Conservation (phyloP, 2,329 filamentous ascomycete genomes). For the Epichloe typhina region DNA sequence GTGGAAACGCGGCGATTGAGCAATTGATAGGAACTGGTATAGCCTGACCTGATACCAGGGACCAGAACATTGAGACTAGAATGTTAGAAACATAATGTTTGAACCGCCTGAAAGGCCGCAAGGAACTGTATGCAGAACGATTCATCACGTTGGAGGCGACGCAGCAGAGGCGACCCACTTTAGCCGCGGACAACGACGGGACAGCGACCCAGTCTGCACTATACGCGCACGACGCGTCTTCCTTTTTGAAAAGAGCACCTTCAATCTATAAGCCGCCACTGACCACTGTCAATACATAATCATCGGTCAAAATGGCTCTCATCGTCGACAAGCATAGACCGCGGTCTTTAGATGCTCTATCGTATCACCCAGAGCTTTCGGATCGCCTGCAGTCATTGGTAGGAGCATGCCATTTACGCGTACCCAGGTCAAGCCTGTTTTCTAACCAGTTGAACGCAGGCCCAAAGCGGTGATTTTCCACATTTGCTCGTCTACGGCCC, state of each 20-base stretch:
- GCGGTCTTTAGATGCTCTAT: conserved; percentile 61
- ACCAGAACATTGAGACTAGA: no score
- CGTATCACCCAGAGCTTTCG: conserved; percentile 82
- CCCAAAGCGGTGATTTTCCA: conserved; percentile 92
- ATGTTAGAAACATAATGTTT: no score
- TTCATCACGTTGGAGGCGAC: neutral
- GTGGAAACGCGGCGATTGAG: no score
- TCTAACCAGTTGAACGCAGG: conserved; percentile 37
- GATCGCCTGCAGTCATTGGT: conserved; percentile 77
- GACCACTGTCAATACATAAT: neutral
- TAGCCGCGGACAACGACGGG: neutral
- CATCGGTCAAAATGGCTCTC: conserved; percentile 41
- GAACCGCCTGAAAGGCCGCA: no score
- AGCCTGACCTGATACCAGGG: no score
- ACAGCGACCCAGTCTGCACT: conserved; percentile 14
- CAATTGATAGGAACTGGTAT: no score
- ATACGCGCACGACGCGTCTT: conserved; percentile 25
- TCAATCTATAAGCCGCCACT: conserved; percentile 6
- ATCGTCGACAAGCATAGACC: conserved; percentile 63
- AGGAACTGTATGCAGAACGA: no score
- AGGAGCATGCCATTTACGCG: conserved; percentile 18
- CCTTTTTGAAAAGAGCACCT: conserved; percentile 12
- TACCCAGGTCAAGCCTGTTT: neutral
- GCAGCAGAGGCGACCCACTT: neutral
- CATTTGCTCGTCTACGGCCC: conserved; percentile 96